Conservation (phyloP, 1,139 yeast genomes). For the Suhomyces atakaporum region DNA sequence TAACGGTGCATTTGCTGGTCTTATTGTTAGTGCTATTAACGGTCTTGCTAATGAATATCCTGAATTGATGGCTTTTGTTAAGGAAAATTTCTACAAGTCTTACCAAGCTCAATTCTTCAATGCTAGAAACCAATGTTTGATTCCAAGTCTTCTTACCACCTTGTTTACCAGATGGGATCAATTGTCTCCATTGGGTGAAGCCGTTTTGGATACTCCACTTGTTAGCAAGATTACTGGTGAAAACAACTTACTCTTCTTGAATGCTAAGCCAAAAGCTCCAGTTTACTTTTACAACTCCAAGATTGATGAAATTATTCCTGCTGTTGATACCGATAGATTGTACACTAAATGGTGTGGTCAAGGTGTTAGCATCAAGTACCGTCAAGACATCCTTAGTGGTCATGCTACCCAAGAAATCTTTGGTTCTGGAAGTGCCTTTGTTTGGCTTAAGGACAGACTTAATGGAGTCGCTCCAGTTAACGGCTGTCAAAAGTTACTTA, state of each 20-base stretch:
- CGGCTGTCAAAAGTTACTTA: slow-evolving; percentile 1
- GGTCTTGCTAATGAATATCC: slow-evolving; percentile 34
- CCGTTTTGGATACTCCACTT: not conserved
- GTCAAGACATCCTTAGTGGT: slow-evolving; percentile 18
- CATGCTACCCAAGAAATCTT: slow-evolving; percentile 18
- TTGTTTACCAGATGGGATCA: slow-evolving; percentile 1
- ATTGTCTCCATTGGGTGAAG: not conserved
- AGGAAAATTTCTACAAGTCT: slow-evolving; percentile 1
- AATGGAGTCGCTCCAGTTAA: not conserved
- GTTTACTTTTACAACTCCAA: slow-evolving; percentile 22
- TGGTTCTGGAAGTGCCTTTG: slow-evolving; percentile 20
- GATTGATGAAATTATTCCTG: slow-evolving; percentile 23
- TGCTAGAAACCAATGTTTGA: not conserved
- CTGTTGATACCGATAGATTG: slow-evolving; percentile 13
- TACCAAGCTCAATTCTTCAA: not conserved
- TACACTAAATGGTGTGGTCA: slow-evolving; percentile 19
- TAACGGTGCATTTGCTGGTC: slow-evolving; percentile 24
- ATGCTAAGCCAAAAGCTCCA: slow-evolving; percentile 23
- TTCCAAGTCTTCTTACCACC: not conserved
- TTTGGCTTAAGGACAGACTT: slow-evolving; percentile 15
- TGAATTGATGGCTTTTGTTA: slow-evolving; percentile 10
- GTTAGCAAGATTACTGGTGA: not conserved
- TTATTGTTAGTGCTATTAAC: slow-evolving; percentile 25
- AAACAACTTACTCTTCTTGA: slow-evolving; percentile 1
- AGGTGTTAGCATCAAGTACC: slow-evolving; percentile 20